Evolutionary conservation across 306 rosid species (phyloP), one percentile per base, ranked within the genome.

Genomic region (Chamaecrista fasciculata): DNA sequence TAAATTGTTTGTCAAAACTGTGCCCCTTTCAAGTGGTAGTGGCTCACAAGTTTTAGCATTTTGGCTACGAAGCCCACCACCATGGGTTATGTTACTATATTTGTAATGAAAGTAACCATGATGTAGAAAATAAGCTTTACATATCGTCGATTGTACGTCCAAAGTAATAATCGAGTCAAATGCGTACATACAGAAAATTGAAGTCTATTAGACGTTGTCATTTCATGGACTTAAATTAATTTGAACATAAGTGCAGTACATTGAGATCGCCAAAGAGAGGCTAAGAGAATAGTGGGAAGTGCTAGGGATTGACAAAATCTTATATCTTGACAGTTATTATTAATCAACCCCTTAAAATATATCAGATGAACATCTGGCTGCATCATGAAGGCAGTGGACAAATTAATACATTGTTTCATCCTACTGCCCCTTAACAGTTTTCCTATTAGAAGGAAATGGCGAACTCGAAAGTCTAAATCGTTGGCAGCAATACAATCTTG

Each of bases 21-120:
- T 19, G 7, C 24, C 3, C 52, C 61, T 73, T 48, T 52, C 62
- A 33, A 46, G 60, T 50, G 73, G 60, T 39, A 23, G 81, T 56
- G 76, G 76, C 83, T 48, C 56, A 42, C 40, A 71, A 62, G 39
- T 59, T 65, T 40, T 70, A 66, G 67, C 28, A 70, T 44, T 70
- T 66, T 44, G 80, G 80, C 60, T 0, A 67, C 23, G 79, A 82
- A 67, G 76, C 74, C 74, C 55, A 55, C 78, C 55, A 59, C 56
- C 31, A 51, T 67, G 23, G 40, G 31, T 66, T 10, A 39, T 74
- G 23, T 1, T 7, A 29, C 31, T 66, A 23, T 1, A 56, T 44
- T 43, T 14, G 39, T 18, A 42, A 62, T 34, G 69, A 34, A 36
- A 11, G n/a, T n/a, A n/a, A n/a, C n/a, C n/a, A n/a, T n/a, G n/a